Conservation (phyloP, 2,329 filamentous ascomycete genomes). For the Dactylellina leptospora region DNA sequence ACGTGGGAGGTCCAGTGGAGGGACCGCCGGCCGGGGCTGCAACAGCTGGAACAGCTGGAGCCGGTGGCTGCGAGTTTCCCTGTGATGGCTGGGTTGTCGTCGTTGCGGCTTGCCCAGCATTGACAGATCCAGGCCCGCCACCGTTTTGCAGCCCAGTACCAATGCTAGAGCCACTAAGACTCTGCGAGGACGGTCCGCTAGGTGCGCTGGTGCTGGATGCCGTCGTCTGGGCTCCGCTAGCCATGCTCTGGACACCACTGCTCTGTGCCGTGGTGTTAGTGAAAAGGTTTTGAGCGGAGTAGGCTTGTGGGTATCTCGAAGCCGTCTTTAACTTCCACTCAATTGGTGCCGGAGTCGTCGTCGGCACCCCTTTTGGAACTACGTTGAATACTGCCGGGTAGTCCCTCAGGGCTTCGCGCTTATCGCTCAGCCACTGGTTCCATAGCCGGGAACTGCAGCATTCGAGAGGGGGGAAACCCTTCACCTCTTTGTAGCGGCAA, state of each 20-base stretch:
- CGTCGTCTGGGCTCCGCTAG: conserved; percentile 10
- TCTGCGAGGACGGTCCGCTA: background rate
- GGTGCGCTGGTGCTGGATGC: conserved; percentile 4
- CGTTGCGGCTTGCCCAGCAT: background rate
- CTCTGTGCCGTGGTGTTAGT: conserved; percentile 19
- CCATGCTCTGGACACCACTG: conserved; percentile 18
- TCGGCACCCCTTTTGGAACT: conserved; percentile 18
- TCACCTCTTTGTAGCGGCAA: conserved; percentile 3
- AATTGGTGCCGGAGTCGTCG: conserved; percentile 1
- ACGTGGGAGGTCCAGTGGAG: conserved; percentile 6
- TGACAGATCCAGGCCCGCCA: conserved; percentile 1
- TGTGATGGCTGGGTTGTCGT: conserved; percentile 3
- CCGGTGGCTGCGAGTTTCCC: background rate
- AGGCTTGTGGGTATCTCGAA: background rate
- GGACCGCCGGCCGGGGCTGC: conserved; percentile 7
- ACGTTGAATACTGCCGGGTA: background rate
- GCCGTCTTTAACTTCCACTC: conserved; percentile 11
- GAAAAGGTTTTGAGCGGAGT: conserved; percentile 11
- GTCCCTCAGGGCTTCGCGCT: conserved; percentile 5
- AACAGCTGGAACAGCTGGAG: background rate
- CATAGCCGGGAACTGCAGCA: too few species aligned
- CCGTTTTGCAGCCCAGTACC: background rate
- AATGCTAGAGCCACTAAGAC: conserved; percentile 3
- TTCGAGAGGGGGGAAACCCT: too few species aligned
- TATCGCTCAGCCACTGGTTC: conserved; percentile 15